Percentiles rank a stretch among this genome's conserved stretches.
These are phyloP conservation scores for Auriscalpium vulgare DNA, from an alignment of 768 basidiomycete species.

Conservation along the genomic window DNA sequence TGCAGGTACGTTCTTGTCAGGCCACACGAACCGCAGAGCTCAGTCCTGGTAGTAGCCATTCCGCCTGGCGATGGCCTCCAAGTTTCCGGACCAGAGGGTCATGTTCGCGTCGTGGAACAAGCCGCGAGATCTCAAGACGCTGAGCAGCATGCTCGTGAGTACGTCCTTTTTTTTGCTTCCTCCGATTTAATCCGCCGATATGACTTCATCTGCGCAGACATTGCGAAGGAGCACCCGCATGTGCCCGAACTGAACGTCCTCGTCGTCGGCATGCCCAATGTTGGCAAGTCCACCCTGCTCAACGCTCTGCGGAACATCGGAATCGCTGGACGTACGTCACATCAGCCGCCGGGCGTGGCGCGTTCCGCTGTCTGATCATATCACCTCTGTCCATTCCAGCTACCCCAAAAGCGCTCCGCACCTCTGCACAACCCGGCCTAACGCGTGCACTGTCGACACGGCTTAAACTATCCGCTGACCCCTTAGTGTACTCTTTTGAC, in stretches of 20 bases:
- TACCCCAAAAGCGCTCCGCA: constrained; percentile 83
- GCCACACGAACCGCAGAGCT: neutral
- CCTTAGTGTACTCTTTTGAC: constrained; percentile 89
- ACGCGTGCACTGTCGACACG: constrained; percentile 86
- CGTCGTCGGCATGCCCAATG: constrained; percentile 98
- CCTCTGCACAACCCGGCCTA: constrained; percentile 83
- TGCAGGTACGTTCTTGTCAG: constrained; percentile 50
- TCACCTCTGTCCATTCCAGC: constrained; percentile 28
- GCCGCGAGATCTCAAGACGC: constrained; percentile 51
- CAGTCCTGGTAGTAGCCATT: constrained; percentile 59
- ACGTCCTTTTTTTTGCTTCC: constrained; percentile 30
- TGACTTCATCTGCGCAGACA: constrained; percentile 32
- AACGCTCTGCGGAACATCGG: constrained; percentile 86
- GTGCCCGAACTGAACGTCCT: constrained; percentile 79
- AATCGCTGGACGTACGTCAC: constrained; percentile 70
- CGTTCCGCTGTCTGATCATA: neutral
- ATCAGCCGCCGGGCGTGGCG: neutral
- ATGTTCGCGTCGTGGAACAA: constrained; percentile 70
- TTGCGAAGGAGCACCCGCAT: constrained; percentile 62
- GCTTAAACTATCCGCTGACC: constrained; percentile 73
- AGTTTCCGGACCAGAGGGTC: constrained; percentile 61
- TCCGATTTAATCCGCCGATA: constrained; percentile 3
- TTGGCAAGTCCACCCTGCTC: constrained; percentile 91
- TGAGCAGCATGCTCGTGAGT: constrained; percentile 69
- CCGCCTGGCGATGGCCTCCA: constrained; percentile 57